Percentiles rank a stretch among this genome's conserved stretches.
phyloP scores from a whole-genome alignment of 2,329 filamentous ascomycete species.

The Fusarium odoratissimum region DNA sequence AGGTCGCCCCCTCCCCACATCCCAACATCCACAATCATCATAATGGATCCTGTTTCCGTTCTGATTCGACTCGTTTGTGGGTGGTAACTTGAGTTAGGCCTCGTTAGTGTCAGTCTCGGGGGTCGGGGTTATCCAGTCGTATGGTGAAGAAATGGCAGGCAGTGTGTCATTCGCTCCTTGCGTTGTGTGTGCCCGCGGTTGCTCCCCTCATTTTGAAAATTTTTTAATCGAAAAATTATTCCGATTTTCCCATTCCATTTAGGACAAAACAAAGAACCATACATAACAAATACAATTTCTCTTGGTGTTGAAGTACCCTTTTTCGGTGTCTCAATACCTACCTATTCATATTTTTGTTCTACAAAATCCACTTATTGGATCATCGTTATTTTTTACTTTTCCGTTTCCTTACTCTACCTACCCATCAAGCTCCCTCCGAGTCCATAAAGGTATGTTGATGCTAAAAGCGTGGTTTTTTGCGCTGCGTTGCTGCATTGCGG shows the following conservation, averaged over 20 bases:
- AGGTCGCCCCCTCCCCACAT: slow-evolving; percentile 34
- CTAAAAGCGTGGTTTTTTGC: neutral
- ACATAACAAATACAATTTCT: slow-evolving; percentile 17
- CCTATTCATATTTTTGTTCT: neutral
- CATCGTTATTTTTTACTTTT: slow-evolving; percentile 15
- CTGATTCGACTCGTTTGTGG: slow-evolving; percentile 31
- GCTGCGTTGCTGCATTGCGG: slow-evolving; percentile 25
- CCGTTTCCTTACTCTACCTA: slow-evolving; percentile 9
- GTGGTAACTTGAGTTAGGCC: slow-evolving; percentile 17
- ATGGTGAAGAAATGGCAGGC: slow-evolving; percentile 18
- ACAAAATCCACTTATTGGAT: slow-evolving; percentile 32
- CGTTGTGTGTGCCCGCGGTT: slow-evolving; percentile 16
- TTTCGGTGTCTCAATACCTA: slow-evolving; percentile 17
- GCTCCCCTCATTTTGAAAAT: slow-evolving; percentile 46
- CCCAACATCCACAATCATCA: slow-evolving; percentile 21
- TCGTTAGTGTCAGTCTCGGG: slow-evolving; percentile 11
- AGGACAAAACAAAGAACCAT: slow-evolving; percentile 30
- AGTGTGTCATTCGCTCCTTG: slow-evolving; percentile 37
- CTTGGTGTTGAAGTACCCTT: slow-evolving; percentile 21
- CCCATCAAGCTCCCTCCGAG: slow-evolving; percentile 36
- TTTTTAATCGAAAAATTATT: slow-evolving; percentile 40
- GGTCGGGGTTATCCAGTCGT: slow-evolving; percentile 28
- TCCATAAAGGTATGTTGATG: slow-evolving; percentile 37
- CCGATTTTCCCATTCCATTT: slow-evolving; percentile 26
- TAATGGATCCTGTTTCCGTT: slow-evolving; percentile 10